Evolutionary conservation across 108 stramenopile genomes (phyloP), one percentile per base, ranked within the genome.

Genomic region (Cyclotella cryptica): DNA sequence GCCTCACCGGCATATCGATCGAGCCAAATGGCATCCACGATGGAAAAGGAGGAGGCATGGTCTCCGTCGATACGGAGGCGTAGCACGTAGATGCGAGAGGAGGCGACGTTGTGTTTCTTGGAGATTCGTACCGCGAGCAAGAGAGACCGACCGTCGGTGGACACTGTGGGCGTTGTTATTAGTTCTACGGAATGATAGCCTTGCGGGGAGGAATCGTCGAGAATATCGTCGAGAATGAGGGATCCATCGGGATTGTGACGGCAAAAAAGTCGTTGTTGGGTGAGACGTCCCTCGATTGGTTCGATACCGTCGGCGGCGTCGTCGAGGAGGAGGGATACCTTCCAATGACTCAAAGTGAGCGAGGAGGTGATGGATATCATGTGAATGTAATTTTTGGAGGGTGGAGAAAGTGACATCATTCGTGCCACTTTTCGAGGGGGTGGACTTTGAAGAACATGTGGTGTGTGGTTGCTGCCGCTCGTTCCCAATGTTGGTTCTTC

Each of bases 11-110:
- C 66, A 27, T 80, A 74, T 1, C 72, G 47, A 62, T 80, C 72
- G 21, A 80, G 53, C 79, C 79, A 80, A 40, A 66, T 47, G 39
- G 72, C 72, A 63, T 80, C 72, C 19, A 69, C 1, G 17, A 80
- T 41, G 26, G 46, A 47, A 35, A 70, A 51, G 0, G 26, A 17
- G 46, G 15, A 15, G 11, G 44, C 15, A 7, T 61, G 15, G 11
- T 26, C 21, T 3, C 0, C 30, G 13, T 43, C 55, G 41, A 72
- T 30, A 12, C 45, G 57, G 39, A 80, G 41, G 30, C 79, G 47
- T 18, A 74, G 49, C 19, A 80, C 43, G 26, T 80, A 80, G 0
- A 66, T 46, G 15, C 71, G 52, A 1, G 78, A 63, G 2, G 13
- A 39, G 0, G 24, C 43, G 13, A 61, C 54, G 5, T 1, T 17